phyloP scores from a whole-genome alignment of 768 basidiomycete species.

The Termitomyces eurrhizus region DNA sequence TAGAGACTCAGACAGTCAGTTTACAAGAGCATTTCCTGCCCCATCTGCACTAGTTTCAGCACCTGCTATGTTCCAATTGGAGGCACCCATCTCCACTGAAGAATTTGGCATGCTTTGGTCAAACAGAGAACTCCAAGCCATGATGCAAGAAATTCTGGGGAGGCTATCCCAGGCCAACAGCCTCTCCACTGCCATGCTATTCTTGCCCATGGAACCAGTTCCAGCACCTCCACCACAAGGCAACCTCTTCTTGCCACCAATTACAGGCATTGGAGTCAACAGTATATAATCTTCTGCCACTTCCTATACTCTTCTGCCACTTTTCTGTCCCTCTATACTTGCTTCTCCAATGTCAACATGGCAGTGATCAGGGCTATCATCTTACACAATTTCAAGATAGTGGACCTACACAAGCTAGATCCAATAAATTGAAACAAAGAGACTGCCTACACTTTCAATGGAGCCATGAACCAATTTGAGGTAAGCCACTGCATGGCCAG shows the following conservation, averaged over 20 bases:
- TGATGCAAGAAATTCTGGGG: neutral
- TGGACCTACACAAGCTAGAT: constrained; percentile 3
- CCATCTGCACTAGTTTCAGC: neutral
- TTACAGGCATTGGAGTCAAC: neutral
- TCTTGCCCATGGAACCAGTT: too few species aligned
- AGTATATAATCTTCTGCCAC: neutral
- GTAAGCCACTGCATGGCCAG: too few species aligned
- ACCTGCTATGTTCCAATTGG: neutral
- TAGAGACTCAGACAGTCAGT: neutral
- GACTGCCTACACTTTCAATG: neutral
- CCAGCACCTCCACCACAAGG: too few species aligned
- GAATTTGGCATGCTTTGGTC: neutral
- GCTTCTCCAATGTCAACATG: constrained; percentile 1
- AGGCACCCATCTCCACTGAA: neutral
- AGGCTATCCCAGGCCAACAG: neutral
- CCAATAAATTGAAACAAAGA: neutral
- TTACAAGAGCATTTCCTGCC: neutral
- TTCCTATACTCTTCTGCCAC: neutral
- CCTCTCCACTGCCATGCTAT: neutral
- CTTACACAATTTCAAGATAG: neutral
- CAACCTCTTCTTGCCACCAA: neutral
- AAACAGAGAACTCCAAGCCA: neutral
- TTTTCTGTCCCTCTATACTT: neutral
- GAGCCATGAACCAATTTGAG: neutral
- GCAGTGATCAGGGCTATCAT: constrained; percentile 1